Base-by-base conservation (phyloP, 1,139 yeast species). In the Yamadazyma triangularis region DNA sequence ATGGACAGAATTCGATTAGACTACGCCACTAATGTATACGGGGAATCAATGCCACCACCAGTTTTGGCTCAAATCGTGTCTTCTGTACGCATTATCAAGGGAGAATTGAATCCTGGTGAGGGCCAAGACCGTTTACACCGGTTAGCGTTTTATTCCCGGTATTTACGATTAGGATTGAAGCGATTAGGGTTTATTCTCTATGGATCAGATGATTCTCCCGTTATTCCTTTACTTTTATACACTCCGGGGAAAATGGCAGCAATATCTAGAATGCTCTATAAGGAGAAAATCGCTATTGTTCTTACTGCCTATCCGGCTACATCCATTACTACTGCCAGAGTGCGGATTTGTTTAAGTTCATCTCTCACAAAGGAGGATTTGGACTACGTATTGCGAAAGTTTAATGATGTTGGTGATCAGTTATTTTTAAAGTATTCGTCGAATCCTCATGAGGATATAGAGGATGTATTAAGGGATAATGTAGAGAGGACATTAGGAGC, bases 251-350 rank as follows among this genome's bases (percentile, higher is more conserved):
- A 88, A 57, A 87, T 91, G 95, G 93, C 96, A 11, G 89, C 93
- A 0, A 75, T 88, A 40, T 83, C 96, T 25, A 76, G 96, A 55
- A 73, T 77, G 72, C 73, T 91, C 70, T 75, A 84, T 45, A 78
- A 74, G 35, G 67, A 77, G 58, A 84, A 84, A 34, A 80, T 91
- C 39, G 98, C 98, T 4, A 91, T 91, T 31, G 99, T 93, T 27
- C 81, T 91, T 45, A 97, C 89, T 28, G 96, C 97, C 18, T 91
- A 91, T 53, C 99, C 99, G 8, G 98, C 98, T 1, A 89, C 98
- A 1, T 96, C 96, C 19, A 70, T 91, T 43, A 80, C 86, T 23
- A 77, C 89, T 32, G 85, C 95, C 8, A 78, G 98, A 62, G 89
- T 87, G 16, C 77, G 99, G 56, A 76, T 91, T 49, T 91, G 99